Conservation (phyloP, 2,329 filamentous ascomycete genomes). For the Talaromyces sp. region DNA sequence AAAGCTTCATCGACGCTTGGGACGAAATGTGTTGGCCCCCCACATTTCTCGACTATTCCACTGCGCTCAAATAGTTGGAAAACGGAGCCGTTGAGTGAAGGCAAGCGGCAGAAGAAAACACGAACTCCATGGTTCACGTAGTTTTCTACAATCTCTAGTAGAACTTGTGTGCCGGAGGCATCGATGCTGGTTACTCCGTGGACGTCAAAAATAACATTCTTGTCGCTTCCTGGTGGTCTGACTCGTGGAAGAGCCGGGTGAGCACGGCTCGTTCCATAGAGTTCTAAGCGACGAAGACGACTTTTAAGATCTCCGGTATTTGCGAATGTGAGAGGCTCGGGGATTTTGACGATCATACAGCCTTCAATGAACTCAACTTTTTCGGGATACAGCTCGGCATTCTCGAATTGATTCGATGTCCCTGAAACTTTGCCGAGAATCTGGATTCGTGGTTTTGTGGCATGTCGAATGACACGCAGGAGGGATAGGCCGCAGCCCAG, state of each 20-base stretch:
- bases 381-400: constrained; percentile 70
- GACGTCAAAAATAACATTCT: constrained; percentile 93
- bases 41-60: constrained; percentile 80
- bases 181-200: constrained; percentile 96
- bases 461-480: constrained; percentile 83
- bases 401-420: constrained; percentile 74
- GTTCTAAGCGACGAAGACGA: constrained; percentile 75
- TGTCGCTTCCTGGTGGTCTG: constrained; percentile 73
- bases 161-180: constrained; percentile 85
- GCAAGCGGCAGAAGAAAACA: constrained; percentile 55
- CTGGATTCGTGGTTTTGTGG: constrained; percentile 89
- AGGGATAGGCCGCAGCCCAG: constrained; percentile 89
- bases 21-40: constrained; percentile 75
- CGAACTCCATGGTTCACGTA: constrained; percentile 73
- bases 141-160: constrained; percentile 79
- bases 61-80: constrained; percentile 71
- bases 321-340: constrained; percentile 92
- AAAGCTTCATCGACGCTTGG: constrained; percentile 80
- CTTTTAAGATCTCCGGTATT: constrained; percentile 92
- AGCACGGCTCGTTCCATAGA: constrained; percentile 79
- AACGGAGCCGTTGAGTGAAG: constrained; percentile 53
- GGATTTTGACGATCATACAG: constrained; percentile 94
- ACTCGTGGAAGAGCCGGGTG: constrained; percentile 85
- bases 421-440: constrained; percentile 87
- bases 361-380: constrained; percentile 85